phyloP scores from a whole-genome alignment of 768 basidiomycete genomes.

The Pluteus cervinus region DNA sequence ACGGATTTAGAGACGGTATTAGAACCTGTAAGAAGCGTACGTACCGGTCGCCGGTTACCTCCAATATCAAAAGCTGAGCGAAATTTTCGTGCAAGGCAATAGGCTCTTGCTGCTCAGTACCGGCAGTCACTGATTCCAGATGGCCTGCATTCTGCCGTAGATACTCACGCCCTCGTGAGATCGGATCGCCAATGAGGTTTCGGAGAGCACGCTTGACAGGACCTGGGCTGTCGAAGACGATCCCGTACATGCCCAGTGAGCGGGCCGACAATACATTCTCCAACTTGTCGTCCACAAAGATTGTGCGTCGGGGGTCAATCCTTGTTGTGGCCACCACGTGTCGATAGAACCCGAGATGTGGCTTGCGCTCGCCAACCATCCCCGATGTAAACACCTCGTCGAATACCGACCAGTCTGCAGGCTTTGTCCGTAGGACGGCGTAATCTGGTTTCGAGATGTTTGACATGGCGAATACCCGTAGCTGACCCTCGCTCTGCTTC shows the following conservation, averaged over 20 bases:
- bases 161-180: constrained; percentile 34
- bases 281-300: constrained; percentile 56
- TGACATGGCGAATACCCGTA: constrained; percentile 50
- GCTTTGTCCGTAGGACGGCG: constrained; percentile 35
- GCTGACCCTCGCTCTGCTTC: constrained; percentile 21
- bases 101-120: constrained; percentile 20
- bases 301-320: constrained; percentile 37
- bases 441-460: constrained; percentile 54
- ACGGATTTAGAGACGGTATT: background rate
- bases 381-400: constrained; percentile 48
- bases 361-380: constrained; percentile 47
- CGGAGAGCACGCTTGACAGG: constrained; percentile 39
- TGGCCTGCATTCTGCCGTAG: constrained; percentile 32
- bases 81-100: constrained; percentile 45
- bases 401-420: constrained; percentile 43
- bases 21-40: constrained; percentile 7
- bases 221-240: constrained; percentile 38
- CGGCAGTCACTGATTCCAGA: constrained; percentile 39
- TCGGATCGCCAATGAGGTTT: constrained; percentile 42
- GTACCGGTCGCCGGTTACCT: constrained; percentile 41
- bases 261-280: constrained; percentile 56
- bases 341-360: constrained; percentile 46
- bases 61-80: constrained; percentile 52
- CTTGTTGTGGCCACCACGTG: constrained; percentile 39
- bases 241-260: constrained; percentile 49